Evolutionary conservation across 345 rosid species (phyloP).

Genomic region (Dovyalis caffra): DNA sequence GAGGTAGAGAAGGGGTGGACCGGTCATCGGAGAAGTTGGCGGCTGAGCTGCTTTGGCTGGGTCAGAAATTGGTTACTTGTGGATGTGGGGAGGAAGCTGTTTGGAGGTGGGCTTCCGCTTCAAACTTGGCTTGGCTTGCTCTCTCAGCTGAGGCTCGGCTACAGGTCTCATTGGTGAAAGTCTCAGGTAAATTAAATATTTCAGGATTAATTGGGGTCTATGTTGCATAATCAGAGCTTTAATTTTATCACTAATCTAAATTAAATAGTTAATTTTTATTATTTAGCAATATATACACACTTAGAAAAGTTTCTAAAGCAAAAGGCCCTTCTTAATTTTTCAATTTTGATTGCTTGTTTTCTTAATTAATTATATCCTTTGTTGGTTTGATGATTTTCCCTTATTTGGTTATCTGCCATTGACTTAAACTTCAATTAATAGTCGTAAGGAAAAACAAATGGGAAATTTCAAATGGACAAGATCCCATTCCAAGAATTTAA

Average conservation of each 20-base stretch:
- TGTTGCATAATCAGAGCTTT: background rate
- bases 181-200: constrained; percentile 46
- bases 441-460: no score
- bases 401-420: no score
- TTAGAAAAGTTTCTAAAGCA: no score
- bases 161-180: constrained; percentile 64
- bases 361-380: no score
- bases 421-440: no score
- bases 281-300: background rate
- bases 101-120: constrained; percentile 79
- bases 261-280: background rate
- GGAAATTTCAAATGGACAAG: no score
- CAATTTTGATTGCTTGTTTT: no score
- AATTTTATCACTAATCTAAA: background rate
- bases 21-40: constrained; percentile 68
- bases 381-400: no score
- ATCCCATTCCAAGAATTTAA: no score
- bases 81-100: constrained; percentile 77
- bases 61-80: constrained; percentile 62
- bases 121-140: constrained; percentile 63
- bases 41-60: constrained; percentile 84
- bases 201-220: background rate
- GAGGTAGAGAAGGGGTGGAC: constrained; percentile 34
- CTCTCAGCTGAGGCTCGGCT: constrained; percentile 71
- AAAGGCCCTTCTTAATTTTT: no score